Percentiles rank a stretch among this genome's conserved stretches.
Evolutionary conservation across 2,329 filamentous ascomycete genomes (phyloP).

Genomic region (Berkeleyomyces basicola): DNA sequence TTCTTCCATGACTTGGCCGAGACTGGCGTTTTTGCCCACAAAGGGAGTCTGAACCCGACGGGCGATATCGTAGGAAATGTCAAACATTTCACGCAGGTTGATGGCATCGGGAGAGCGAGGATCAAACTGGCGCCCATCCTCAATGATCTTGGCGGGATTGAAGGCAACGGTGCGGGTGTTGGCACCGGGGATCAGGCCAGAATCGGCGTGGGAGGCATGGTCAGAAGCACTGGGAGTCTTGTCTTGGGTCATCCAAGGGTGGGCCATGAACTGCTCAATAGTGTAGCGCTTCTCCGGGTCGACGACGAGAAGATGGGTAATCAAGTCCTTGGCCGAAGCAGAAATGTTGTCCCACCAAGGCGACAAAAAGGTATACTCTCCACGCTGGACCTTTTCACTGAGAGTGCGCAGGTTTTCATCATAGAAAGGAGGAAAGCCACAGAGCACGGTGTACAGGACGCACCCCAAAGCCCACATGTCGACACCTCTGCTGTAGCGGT

Average conservation of each 20-base stretch:
- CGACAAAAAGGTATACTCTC: constrained; percentile 93
- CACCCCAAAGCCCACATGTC: constrained; percentile 99
- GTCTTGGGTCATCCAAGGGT: constrained; percentile 73
- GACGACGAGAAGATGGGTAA: constrained; percentile 83
- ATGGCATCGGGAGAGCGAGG: constrained; percentile 92
- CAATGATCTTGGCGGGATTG: constrained; percentile 35
- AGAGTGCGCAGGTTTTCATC: constrained; percentile 95
- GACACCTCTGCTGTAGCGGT: constrained; percentile 94
- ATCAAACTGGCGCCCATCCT: constrained; percentile 57
- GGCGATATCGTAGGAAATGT: constrained; percentile 95
- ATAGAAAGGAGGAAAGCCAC: constrained; percentile 95
- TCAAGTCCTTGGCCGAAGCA: constrained; percentile 81
- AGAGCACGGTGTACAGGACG: constrained; percentile 90
- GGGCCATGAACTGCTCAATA: constrained; percentile 81
- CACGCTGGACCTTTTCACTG: constrained; percentile 92
- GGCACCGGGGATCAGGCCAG: constrained; percentile 16
- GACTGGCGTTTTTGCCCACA: constrained; percentile 60
- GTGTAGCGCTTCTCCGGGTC: constrained; percentile 91
- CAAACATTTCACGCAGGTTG: constrained; percentile 92
- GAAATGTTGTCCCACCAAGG: constrained; percentile 99
- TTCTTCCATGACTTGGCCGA: constrained; percentile 53
- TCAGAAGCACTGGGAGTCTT: constrained; percentile 22
- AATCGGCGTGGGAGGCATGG: constrained; percentile 25
- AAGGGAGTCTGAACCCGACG: constrained; percentile 92
- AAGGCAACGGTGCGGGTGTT: constrained; percentile 29